Conservation (phyloP, 129 eudicot species). For the Oenanthe sinensis region DNA sequence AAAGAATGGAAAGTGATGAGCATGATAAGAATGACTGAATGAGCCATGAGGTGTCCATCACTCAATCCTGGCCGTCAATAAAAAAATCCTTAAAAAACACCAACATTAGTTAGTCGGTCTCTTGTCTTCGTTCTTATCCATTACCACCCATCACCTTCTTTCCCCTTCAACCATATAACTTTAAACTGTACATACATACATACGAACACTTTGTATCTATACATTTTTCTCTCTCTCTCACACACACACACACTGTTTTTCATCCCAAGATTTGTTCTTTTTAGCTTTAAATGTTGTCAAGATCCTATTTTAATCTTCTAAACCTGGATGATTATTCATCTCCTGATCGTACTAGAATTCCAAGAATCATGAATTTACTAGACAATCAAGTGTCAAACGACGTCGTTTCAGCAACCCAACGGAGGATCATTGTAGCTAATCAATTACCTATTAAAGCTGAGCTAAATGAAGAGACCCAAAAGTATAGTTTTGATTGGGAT, state of each 20-base stretch:
- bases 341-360: constrained; percentile 51
- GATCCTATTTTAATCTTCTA: constrained; percentile 70
- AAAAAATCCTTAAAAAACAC: background rate
- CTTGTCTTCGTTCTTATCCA: constrained; percentile 6
- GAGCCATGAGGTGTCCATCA: background rate
- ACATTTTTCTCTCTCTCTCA: background rate
- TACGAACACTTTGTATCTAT: background rate
- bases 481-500: constrained; percentile 74
- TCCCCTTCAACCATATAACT: background rate
- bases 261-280: background rate
- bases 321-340: constrained; percentile 64
- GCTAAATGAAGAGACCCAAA: constrained; percentile 14
- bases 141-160: constrained; percentile 10
- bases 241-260: background rate
- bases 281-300: constrained; percentile 46
- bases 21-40: constrained; percentile 6
- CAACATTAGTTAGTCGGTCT: constrained; percentile 7
- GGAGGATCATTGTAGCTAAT: constrained; percentile 66
- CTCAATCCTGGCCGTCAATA: background rate
- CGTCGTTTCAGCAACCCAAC: constrained; percentile 25
- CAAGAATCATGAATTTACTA: constrained; percentile 51
- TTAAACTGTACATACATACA: background rate
- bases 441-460: constrained; percentile 64
- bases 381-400: constrained; percentile 22
- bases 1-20: background rate